Evolutionary conservation across 371 early-diverging fungal species (phyloP).

Genomic region (Mortierella sp.): DNA sequence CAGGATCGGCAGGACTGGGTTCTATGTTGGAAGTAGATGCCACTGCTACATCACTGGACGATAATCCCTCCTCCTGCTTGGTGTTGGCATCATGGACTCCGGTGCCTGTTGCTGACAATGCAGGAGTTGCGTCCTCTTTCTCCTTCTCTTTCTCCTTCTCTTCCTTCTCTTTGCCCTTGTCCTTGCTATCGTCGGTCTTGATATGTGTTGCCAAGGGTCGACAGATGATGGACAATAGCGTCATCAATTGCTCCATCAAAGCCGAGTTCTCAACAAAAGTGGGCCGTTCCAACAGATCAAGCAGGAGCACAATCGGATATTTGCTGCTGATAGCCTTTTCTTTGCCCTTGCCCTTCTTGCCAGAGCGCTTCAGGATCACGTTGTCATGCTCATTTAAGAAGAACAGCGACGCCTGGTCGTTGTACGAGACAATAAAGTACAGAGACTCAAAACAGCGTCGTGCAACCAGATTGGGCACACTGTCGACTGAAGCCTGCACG

Average conservation of each 20-base stretch:
- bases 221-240: slow-evolving; percentile 81
- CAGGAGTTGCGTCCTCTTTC: not conserved
- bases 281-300: slow-evolving; percentile 87
- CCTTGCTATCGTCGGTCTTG: slow-evolving; percentile 58
- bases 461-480: slow-evolving; percentile 85
- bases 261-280: slow-evolving; percentile 78
- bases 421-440: slow-evolving; percentile 75
- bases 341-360: slow-evolving; percentile 77
- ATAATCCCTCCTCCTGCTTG: not conserved
- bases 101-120: not conserved
- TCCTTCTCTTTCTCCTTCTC: slow-evolving; percentile 11
- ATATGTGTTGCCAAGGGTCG: slow-evolving; percentile 73
- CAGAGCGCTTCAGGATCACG: slow-evolving; percentile 59
- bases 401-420: slow-evolving; percentile 74
- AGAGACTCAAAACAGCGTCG: slow-evolving; percentile 92
- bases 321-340: slow-evolving; percentile 65
- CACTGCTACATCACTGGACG: slow-evolving; percentile 1
- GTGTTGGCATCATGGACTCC: not conserved
- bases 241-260: slow-evolving; percentile 92
- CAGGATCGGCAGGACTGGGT: slow-evolving; percentile 34
- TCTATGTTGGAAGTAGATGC: slow-evolving; percentile 11
- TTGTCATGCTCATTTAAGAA: slow-evolving; percentile 83
- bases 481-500: slow-evolving; percentile 56
- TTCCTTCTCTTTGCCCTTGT: slow-evolving; percentile 46
- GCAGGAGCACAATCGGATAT: slow-evolving; percentile 88